Conservation (phyloP, 352 stramenopile genomes). For the Pythium volutum region DNA sequence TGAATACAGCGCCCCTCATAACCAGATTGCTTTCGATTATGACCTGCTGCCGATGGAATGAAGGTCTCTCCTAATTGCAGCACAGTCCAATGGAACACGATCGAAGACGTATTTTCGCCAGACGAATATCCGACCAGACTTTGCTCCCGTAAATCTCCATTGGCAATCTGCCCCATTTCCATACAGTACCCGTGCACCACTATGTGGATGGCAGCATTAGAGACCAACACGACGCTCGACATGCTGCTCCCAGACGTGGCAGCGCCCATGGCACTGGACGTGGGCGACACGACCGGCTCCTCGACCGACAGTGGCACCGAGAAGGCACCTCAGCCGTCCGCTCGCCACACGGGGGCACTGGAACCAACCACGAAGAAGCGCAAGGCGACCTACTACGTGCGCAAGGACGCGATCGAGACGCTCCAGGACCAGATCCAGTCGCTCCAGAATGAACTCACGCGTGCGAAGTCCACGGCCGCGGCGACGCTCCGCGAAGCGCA, state of each 20-base stretch:
- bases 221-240: slow-evolving; percentile 7
- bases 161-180: neutral
- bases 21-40: neutral
- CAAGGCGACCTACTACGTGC: slow-evolving; percentile 26
- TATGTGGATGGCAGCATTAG: slow-evolving; percentile 11
- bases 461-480: slow-evolving; percentile 1
- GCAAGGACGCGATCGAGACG: slow-evolving; percentile 18
- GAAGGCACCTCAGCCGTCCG: neutral
- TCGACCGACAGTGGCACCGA: slow-evolving; percentile 14
- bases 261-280: slow-evolving; percentile 2
- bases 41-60: neutral
- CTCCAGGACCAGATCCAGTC: slow-evolving; percentile 16
- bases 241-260: slow-evolving; percentile 2
- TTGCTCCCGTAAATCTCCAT: too few relatives aligned
- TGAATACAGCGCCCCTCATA: neutral
- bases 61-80: neutral
- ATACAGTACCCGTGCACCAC: neutral
- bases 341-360: too few relatives aligned
- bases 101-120: too few relatives aligned
- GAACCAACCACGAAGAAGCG: slow-evolving; percentile 24
- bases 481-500: slow-evolving; percentile 10
- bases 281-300: slow-evolving; percentile 10
- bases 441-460: slow-evolving; percentile 11
- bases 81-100: neutral
- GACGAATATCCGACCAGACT: too few relatives aligned